Evolutionary conservation across 805 yeast species (phyloP), one percentile per base, ranked within the genome.

Genomic region (Saccharomycopsis malanga): DNA sequence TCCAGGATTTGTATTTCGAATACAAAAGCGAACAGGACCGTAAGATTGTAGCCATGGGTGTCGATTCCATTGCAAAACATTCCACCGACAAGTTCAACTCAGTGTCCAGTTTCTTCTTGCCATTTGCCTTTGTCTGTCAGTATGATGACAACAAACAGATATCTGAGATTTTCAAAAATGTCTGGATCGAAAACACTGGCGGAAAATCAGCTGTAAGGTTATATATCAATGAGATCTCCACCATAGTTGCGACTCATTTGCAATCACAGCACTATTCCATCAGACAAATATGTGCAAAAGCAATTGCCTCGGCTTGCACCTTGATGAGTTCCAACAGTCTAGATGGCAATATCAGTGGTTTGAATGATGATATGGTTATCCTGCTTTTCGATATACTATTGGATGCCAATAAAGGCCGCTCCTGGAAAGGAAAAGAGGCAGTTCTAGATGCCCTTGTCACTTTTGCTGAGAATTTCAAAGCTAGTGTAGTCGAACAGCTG

Each of bases 361-460:
- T 49, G 12, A 25, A 21, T 29, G 60, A 55, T 20, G 50, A 57
- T 35, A 60, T 63, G 2, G 57, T 68, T 1, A 58, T 58, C 2
- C 60, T 56, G 15, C 60, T 87, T 15, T 75, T 84, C 49, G 63
- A 67, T 0, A 66, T 79, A 4, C 66, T 87, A 39, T 59, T 84
- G 15, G 72, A 71, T 24, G 77, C 94, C 0, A 70, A 80, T 46
- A 69, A 72, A 46, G 96, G 96, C 1, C 76, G 94, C 50, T 75
- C 91, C 7, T 91, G 96, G 93, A 71, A 72, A 14, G 98, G 97
- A 4, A 91, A 91, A 57, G 96, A 88, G 55, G 62, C 70, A 24
- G 73, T 93, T 1, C 66, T 87, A 17, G 78, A 77, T 32, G 85
- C 96, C 0, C 65, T 89, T 45, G 83, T 85, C 0, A 63, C 76